Evolutionary conservation across 2,329 filamentous ascomycete genomes (phyloP).

Genomic region (Hypoxylon sp.): DNA sequence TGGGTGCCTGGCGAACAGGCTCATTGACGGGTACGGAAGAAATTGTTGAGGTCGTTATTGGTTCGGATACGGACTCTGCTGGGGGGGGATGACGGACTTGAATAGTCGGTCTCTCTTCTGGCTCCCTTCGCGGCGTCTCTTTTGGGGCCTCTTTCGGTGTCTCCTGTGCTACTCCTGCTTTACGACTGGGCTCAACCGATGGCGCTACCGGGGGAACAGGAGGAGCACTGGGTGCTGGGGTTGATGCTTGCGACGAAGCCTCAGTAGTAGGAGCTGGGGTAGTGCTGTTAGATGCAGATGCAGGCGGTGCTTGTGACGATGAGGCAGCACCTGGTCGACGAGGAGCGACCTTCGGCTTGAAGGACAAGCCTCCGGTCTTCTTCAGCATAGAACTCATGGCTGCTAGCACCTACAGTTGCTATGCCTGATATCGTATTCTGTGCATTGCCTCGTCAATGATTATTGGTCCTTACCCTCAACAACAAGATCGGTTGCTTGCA

Average conservation of each 20-base stretch:
- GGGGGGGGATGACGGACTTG: conserved; percentile 15
- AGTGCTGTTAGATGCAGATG: conserved; percentile 43
- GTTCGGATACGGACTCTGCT: conserved; percentile 23
- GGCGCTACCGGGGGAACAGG: conserved; percentile 22
- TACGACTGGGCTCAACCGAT: conserved; percentile 37
- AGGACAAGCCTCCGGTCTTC: conserved; percentile 73
- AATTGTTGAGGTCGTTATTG: conserved; percentile 24
- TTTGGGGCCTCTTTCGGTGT: conserved; percentile 16
- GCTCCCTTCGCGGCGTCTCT: conserved; percentile 10
- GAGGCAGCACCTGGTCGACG: conserved; percentile 65
- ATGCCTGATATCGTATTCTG: conserved; percentile 27
- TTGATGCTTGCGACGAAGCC: conserved; percentile 42
- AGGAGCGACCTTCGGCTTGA: conserved; percentile 76
- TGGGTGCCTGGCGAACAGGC: conserved; percentile 14
- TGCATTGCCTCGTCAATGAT: conserved; percentile 27
- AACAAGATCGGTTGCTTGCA: conserved; percentile 11
- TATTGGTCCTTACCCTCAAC: background rate
- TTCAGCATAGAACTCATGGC: conserved; percentile 77
- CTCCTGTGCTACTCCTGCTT: conserved; percentile 16
- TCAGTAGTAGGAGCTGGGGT: conserved; percentile 49
- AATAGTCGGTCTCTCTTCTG: conserved; percentile 13
- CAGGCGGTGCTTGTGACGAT: conserved; percentile 44
- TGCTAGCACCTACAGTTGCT: conserved; percentile 38
- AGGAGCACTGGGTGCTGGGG: conserved; percentile 43
- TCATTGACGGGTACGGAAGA: conserved; percentile 23